A percentile compares a stretch with the other conserved stretches of the same genome.
phyloP scores from a whole-genome alignment of 2,329 filamentous ascomycete genomes.

The Chrysoporthe deuterocubensis region DNA sequence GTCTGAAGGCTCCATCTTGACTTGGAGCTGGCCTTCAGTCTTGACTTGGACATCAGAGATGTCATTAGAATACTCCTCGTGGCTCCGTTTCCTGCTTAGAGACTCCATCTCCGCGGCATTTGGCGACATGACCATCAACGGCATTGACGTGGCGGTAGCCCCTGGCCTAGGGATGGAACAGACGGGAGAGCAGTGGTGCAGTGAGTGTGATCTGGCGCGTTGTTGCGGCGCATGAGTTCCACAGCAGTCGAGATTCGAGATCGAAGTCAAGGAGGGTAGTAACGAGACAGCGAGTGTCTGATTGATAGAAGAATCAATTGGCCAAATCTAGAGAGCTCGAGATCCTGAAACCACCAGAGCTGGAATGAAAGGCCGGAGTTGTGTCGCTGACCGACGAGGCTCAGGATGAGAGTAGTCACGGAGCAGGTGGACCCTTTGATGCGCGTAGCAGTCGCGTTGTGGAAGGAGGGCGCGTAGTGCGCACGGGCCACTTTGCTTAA shows the following conservation, averaged over 20 bases:
- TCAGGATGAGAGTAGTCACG: background rate
- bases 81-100: slow-evolving; percentile 49
- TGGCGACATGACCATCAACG: slow-evolving; percentile 51
- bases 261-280: background rate
- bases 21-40: slow-evolving; percentile 1
- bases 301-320: background rate
- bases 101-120: slow-evolving; percentile 53
- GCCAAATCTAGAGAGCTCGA: background rate
- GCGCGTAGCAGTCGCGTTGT: slow-evolving; percentile 17
- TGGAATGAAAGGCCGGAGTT: background rate
- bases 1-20: slow-evolving; percentile 20
- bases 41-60: slow-evolving; percentile 33
- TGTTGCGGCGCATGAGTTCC: background rate
- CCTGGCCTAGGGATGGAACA: background rate
- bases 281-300: background rate
- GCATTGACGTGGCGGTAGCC: slow-evolving; percentile 43
- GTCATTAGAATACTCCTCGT: slow-evolving; percentile 47
- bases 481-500: slow-evolving; percentile 15
- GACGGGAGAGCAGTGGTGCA: background rate
- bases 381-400: background rate
- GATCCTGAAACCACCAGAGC: background rate
- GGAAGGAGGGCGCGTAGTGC: slow-evolving; percentile 7
- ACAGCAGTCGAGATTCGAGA: background rate
- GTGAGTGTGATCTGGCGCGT: background rate
- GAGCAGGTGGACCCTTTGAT: slow-evolving; percentile 6